Evolutionary conservation across 768 basidiomycete species (phyloP), one percentile per base, ranked within the genome.

Genomic region (Termitomyces sp.): DNA sequence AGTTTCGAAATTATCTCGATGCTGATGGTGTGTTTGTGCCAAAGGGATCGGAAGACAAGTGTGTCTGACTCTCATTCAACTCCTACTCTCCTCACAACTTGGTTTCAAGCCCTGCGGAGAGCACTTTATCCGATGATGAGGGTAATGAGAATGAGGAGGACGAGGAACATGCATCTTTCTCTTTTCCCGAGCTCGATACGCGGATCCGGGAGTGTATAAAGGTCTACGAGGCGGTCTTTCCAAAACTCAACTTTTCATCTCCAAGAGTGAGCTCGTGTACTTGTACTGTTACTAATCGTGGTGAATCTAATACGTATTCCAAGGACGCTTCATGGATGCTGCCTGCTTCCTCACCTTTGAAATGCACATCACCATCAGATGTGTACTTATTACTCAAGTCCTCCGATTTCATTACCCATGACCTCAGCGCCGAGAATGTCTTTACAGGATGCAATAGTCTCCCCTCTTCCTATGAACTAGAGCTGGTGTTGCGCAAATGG

Each of bases 181-280:
- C 86, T 3, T 95, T 98, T 65, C 93, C 94, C 0, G 85, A 85
- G 45, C 72, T 97, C n/a, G 92, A 94, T 62, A 70, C 73, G 14
- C 73, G 74, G 54, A 95, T 98, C 58, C 73, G 90, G 47, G 67
- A 72, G 14, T 79, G 77, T 34, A 74, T 97, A n/a, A 62, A 71
- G 44, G 70, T 79, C 54, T 94, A 90, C 67, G 88, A 83, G 2
- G 87, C 87, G 6, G 87, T 96, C 28, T 98, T 98, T 67, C 94
- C 95, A 0, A 98, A 98, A 71, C 83, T 98, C 53, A 98, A 97
- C 65, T 97, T 95, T 72, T 91, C 93, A 6, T 87, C 91, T n/a
- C 95, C 95, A 14, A 88, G 87, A 74, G 94, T 89, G 56, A 21
- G 56, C 63, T 19, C 50, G 42, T 42, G 34, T 37, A 9, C 24